Evolutionary conservation across 495 filamentous ascomycete genomes (phyloP), one percentile per base, ranked within the genome.

Genomic region (Neurospora sp.): DNA sequence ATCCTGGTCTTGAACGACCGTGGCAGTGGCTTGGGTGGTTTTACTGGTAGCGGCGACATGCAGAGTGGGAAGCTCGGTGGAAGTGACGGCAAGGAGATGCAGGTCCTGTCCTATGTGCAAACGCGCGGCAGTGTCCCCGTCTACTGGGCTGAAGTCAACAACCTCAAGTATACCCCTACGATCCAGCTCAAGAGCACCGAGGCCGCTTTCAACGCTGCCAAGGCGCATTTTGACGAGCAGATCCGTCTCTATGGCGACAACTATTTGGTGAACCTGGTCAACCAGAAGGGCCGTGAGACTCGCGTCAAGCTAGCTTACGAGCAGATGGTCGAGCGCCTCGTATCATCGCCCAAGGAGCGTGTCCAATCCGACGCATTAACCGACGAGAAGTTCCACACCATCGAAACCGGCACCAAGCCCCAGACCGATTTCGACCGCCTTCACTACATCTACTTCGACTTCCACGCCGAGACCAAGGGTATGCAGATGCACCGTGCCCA

Each of bases 401-500:
- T 98, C 72, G 92, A 97, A 78, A 81, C 94, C 3, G 82, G 71
- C 86, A 81, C 53, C 53, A 44, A 74, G 70, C 82, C 87, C 68
- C 88, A 89, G 71, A 86, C 79, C n/a, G 68, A 88, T 65, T 90
- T 91, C 78, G 94, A 98, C 79, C 89, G 89, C 40, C 83, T 98
- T 17, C 94, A 99, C 78, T 99, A 99, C 78, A 81, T 98, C 71
- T 98, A 98, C 84, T 98, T 99, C 75, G 96, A 99, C 83, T 98
- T 94, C 81, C 96, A 99, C 83, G 94, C 92, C 78, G 96, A 99
- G 82, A 98, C 96, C 39, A 97, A 96, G 81, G 93, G 93, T 38
- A 84, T 98, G 40, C 88, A 92, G 76, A 97, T 95, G 94, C 91
- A 99, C 79, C 92, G 94, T 22, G 94, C 94, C 3, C 90, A 94